phyloP scores from a whole-genome alignment of 2,329 filamentous ascomycete species.

The Scedosporium minutisporum region DNA sequence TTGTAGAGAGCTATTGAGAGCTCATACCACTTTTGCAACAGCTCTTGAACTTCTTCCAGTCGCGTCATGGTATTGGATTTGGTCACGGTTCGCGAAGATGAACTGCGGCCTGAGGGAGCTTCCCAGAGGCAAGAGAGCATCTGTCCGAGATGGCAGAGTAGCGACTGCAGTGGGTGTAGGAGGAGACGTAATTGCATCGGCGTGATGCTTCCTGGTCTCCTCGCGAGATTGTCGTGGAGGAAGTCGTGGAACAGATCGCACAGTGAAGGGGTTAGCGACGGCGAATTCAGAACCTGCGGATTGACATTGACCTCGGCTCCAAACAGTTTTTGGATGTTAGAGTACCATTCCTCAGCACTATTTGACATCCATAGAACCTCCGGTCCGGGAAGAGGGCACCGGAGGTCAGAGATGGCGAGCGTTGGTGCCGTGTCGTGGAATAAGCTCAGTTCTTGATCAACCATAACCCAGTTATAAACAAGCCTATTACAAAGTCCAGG shows the following conservation, averaged over 20 bases:
- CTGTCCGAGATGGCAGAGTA: conserved; percentile 56
- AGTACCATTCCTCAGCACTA: conserved; percentile 48
- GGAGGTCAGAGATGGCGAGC: conserved; percentile 56
- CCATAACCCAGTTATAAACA: conserved; percentile 67
- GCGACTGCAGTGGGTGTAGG: conserved; percentile 56
- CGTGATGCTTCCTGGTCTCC: conserved; percentile 31
- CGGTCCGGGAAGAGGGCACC: conserved; percentile 51
- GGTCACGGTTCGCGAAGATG: conserved; percentile 37
- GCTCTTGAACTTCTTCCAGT: conserved; percentile 53
- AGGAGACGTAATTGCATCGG: conserved; percentile 56
- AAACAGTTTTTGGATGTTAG: conserved; percentile 48
- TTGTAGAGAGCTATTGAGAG: conserved; percentile 48
- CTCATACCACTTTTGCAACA: conserved; percentile 59
- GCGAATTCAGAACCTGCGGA: conserved; percentile 34
- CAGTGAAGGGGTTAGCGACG: conserved; percentile 43
- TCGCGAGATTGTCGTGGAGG: conserved; percentile 51
- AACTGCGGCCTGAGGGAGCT: conserved; percentile 31
- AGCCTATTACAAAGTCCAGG: conserved; percentile 32
- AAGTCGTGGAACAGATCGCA: conserved; percentile 59
- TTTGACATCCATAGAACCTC: conserved; percentile 55
- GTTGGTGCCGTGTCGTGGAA: conserved; percentile 55
- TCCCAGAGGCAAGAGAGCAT: conserved; percentile 57
- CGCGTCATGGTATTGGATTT: conserved; percentile 50
- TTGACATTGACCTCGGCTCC: conserved; percentile 38
- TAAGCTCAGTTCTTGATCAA: conserved; percentile 61